A percentile compares a stretch with the other conserved stretches of the same genome.
Conservation (phyloP, 1,139 yeast genomes). For the Kodamaea sp. region DNA sequence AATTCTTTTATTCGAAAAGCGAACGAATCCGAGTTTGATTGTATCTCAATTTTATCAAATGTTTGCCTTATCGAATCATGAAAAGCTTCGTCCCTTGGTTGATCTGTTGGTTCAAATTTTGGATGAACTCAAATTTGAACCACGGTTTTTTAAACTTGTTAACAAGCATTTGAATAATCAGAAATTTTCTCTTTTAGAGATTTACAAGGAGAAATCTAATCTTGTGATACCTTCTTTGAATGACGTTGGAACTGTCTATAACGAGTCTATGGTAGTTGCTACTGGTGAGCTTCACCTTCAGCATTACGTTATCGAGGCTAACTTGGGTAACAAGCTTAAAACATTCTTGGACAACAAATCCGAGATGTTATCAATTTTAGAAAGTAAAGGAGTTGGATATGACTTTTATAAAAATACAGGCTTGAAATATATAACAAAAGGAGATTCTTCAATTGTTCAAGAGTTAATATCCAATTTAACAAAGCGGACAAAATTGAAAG, state of each 20-base stretch:
- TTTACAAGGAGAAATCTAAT: conserved; percentile 3
- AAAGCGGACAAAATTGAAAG: neutral
- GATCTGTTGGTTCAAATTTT: conserved; percentile 12
- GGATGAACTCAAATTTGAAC: conserved; percentile 12
- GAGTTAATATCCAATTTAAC: neutral
- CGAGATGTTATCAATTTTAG: neutral
- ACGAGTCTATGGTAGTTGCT: too few species aligned
- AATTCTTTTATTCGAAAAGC: conserved; percentile 7
- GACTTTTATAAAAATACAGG: too few species aligned
- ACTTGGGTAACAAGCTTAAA: conserved; percentile 3
- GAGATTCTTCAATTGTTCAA: too few species aligned
- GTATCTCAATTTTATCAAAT: conserved; percentile 22
- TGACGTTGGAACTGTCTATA: too few species aligned
- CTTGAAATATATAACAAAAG: too few species aligned
- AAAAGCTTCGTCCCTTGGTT: conserved; percentile 12
- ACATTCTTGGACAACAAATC: conserved; percentile 1
- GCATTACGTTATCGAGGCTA: neutral
- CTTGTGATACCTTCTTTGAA: too few species aligned
- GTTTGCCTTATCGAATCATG: conserved; percentile 13
- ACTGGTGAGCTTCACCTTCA: neutral
- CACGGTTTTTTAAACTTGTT: conserved; percentile 1
- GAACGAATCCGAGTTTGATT: conserved; percentile 12
- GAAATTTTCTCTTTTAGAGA: conserved; percentile 6
- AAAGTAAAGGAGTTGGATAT: neutral
- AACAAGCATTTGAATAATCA: conserved; percentile 2